A percentile compares a stretch with the other conserved stretches of the same genome.
These are phyloP conservation scores for Lizonia empirigonia DNA, from an alignment of 2,329 filamentous ascomycete genomes.

Conservation along the genomic window DNA sequence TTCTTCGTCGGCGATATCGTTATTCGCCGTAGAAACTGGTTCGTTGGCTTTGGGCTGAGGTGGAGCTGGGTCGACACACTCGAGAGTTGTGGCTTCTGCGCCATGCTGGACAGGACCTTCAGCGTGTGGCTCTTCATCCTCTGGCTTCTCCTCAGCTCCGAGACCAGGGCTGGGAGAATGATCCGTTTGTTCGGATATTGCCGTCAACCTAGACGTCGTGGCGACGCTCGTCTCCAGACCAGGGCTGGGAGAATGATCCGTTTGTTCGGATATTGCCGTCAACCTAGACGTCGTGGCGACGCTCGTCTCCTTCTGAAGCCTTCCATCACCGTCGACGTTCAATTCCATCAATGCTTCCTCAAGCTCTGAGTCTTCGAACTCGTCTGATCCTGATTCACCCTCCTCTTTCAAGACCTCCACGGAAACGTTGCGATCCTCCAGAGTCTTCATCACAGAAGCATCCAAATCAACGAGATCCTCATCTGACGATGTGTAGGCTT, in stretches of 20 bases:
- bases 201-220: too few species aligned
- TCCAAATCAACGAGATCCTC: constrained; percentile 1
- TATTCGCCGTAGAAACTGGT: neutral
- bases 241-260: neutral
- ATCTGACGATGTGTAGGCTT: neutral
- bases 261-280: neutral
- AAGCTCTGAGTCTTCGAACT: constrained; percentile 36
- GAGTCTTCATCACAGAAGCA: neutral
- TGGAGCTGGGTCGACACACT: neutral
- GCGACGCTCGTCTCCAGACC: neutral
- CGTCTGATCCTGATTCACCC: constrained; percentile 10
- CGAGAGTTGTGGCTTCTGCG: neutral
- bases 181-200: neutral
- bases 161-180: neutral
- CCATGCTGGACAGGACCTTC: neutral
- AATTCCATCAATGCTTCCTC: constrained; percentile 29
- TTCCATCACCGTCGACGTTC: constrained; percentile 17
- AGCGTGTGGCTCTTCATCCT: neutral
- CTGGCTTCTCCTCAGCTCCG: neutral
- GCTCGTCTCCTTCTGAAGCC: neutral
- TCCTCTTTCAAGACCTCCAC: neutral
- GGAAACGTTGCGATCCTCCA: neutral
- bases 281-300: too few species aligned
- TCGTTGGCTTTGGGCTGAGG: neutral
- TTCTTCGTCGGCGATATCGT: neutral